Percentiles rank a stretch among this genome's conserved stretches.
These are phyloP conservation scores for Triangularia setosa DNA, from an alignment of 2,329 filamentous ascomycete species.

Conservation along the genomic window DNA sequence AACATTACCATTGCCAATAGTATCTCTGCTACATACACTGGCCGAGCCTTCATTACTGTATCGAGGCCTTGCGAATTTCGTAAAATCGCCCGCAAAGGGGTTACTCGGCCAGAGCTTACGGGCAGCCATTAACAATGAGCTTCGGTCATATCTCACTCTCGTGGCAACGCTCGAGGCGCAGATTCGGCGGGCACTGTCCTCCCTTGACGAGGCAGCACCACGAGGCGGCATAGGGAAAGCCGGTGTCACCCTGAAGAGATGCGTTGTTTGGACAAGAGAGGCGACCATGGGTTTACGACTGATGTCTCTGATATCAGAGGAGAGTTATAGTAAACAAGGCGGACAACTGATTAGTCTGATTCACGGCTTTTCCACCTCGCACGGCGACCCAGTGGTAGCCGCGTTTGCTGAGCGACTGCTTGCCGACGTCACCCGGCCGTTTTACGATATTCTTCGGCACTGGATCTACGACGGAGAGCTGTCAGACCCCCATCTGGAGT, in stretches of 20 bases:
- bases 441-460: constrained; percentile 91
- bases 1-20: constrained; percentile 75
- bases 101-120: constrained; percentile 89
- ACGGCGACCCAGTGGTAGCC: constrained; percentile 92
- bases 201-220: constrained; percentile 64
- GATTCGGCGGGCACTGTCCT: constrained; percentile 75
- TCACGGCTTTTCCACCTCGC: constrained; percentile 86
- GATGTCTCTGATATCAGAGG: constrained; percentile 91
- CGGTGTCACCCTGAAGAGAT: constrained; percentile 90
- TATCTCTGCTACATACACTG: constrained; percentile 82
- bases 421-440: constrained; percentile 82
- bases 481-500: constrained; percentile 91
- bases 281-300: constrained; percentile 91
- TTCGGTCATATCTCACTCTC: constrained; percentile 83
- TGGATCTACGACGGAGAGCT: constrained; percentile 99
- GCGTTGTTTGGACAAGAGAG: constrained; percentile 95
- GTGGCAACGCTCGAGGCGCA: constrained; percentile 91
- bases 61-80: constrained; percentile 72
- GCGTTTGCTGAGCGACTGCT: constrained; percentile 89
- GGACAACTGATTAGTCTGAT: constrained; percentile 92
- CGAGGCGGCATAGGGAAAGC: constrained; percentile 73
- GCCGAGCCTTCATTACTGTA: constrained; percentile 95
- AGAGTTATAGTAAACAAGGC: constrained; percentile 76
- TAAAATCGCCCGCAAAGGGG: constrained; percentile 74
- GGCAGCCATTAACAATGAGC: constrained; percentile 77